These are phyloP conservation scores for Annona squamosa DNA, from an alignment of 164 flowering plant species.

Conservation along the genomic window DNA sequence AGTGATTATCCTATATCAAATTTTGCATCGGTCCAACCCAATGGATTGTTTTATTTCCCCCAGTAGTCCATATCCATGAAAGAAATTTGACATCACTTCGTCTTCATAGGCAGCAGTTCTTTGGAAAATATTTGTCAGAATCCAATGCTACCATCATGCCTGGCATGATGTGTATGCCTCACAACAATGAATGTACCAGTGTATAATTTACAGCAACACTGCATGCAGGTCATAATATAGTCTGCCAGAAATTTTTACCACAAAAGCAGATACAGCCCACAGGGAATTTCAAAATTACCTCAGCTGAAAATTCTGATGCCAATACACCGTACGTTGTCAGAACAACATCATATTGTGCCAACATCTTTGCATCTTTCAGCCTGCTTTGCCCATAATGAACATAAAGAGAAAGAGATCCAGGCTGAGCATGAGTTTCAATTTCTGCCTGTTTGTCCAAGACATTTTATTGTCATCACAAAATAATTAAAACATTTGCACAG, in stretches of 20 bases:
- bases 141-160: neutral
- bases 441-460: slow-evolving; percentile 51
- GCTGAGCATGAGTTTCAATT: slow-evolving; percentile 74
- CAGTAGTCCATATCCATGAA: too few species aligned
- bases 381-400: slow-evolving; percentile 93
- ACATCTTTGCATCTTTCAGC: slow-evolving; percentile 62
- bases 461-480: neutral
- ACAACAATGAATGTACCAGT: neutral
- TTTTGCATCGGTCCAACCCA: neutral
- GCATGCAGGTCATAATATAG: neutral
- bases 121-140: neutral
- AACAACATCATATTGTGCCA: slow-evolving; percentile 76
- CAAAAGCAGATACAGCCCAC: neutral
- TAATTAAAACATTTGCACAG: neutral
- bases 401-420: slow-evolving; percentile 72
- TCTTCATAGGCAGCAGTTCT: too few species aligned
- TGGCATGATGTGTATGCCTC: neutral
- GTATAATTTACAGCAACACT: neutral
- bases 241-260: neutral
- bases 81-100: too few species aligned
- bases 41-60: too few species aligned
- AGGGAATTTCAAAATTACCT: slow-evolving; percentile 41
- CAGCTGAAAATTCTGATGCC: slow-evolving; percentile 75
- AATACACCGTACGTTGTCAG: slow-evolving; percentile 92
- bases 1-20: neutral